A percentile compares a stretch with the other conserved stretches of the same genome.
These are phyloP conservation scores for Ogataea paraovalis DNA, from an alignment of 805 yeast genomes.

Conservation along the genomic window DNA sequence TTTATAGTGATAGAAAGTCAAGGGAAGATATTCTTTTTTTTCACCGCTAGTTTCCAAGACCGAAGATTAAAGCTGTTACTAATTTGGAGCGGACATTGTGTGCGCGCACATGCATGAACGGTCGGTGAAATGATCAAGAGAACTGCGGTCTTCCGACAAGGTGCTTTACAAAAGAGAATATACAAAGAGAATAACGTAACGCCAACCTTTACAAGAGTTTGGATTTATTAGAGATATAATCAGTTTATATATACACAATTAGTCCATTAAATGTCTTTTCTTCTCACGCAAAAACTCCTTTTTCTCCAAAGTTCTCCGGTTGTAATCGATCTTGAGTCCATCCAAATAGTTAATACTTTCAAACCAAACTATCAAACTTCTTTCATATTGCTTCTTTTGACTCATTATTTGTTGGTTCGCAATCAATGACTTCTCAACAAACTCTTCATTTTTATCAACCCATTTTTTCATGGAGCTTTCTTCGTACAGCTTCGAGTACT, in stretches of 20 bases:
- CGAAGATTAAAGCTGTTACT: no score
- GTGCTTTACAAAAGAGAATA: no score
- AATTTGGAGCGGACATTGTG: background rate
- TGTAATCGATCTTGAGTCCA: constrained; percentile 21
- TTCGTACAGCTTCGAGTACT: constrained; percentile 39
- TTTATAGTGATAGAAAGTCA: no score
- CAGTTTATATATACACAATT: no score
- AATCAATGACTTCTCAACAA: constrained; percentile 3
- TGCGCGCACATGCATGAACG: background rate
- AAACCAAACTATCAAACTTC: constrained; percentile 26
- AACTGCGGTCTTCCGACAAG: background rate
- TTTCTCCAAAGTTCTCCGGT: constrained; percentile 9
- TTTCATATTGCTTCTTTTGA: constrained; percentile 14
- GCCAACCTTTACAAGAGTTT: no score
- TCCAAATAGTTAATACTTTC: constrained; percentile 24
- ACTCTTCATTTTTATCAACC: constrained; percentile 34
- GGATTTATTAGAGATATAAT: no score
- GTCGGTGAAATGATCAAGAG: background rate
- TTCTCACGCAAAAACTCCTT: constrained; percentile 2
- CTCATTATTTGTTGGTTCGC: background rate
- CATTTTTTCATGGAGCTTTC: constrained; percentile 35
- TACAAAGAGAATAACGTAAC: no score
- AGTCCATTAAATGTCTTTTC: no score
- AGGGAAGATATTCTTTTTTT: no score
- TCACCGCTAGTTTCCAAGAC: no score